Evolutionary conservation across 495 filamentous ascomycete genomes (phyloP), one percentile per base, ranked within the genome.

Genomic region (Penicillium bovifimosum): DNA sequence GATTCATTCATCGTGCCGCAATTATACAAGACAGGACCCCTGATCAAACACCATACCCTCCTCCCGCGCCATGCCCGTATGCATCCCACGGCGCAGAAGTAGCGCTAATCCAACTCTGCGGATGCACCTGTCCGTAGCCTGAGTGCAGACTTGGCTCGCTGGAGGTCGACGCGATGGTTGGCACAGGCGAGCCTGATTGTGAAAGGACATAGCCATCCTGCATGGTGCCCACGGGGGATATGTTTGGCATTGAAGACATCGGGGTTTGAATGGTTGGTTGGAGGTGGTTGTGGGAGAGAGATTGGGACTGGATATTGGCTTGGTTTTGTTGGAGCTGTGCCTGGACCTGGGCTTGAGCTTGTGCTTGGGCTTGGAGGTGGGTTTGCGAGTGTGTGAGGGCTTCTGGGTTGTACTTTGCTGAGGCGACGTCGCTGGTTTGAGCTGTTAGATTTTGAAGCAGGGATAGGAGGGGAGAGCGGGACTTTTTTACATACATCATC

Each of bases 71-170:
- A 11, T 57, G 20, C 8, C 59, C 54, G 5, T 65, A n/a, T 3
- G 56, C 41, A 36, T 69, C 67, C 70, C 70, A 73, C 9, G 67
- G 67, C 9, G 71, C 54, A 7, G 68, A 67, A 10, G 65, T 56
- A 11, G 70, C 60, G 16, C 53, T 55, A 6, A 73, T 46, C 70
- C 70, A 73, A 35, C 69, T 66, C 49, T 73, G 70, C 8, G 67
- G 65, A 27, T 70, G 65, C 28, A 73, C 54, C 17, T 63, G 67
- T 0, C 58, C 63, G 52, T 64, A 50, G 53, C 53, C 50, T 14
- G 58, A 58, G 43, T 63, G 34, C 55, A 66, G 56, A 7, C 50
- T 55, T 6, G 55, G 63, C 9, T 66, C 63, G 10, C 56, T 60
- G 8, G 54, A 43, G 13, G 57, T 53, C 5, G 62, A 68, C 14